Evolutionary conservation across 345 rosid genomes (phyloP).

Genomic region (Turnera subulata): DNA sequence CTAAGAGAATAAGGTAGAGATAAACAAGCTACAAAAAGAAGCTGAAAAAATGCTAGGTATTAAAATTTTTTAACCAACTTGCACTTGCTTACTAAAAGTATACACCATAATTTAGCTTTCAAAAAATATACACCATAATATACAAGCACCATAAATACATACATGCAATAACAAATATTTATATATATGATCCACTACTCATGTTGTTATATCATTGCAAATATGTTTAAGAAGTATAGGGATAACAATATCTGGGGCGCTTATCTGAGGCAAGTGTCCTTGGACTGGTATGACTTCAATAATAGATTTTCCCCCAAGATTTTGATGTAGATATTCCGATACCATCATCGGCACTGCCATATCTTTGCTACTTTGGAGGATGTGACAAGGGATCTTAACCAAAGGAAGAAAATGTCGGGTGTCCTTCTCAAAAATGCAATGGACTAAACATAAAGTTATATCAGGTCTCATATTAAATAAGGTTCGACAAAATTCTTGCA

Average conservation of each 20-base stretch:
- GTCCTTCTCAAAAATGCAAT: constrained; percentile 72
- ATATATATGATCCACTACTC: too few relatives aligned
- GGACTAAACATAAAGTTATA: constrained; percentile 70
- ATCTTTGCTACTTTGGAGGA: constrained; percentile 77
- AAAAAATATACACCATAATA: too few relatives aligned
- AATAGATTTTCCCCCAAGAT: constrained; percentile 62
- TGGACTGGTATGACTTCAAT: constrained; percentile 80
- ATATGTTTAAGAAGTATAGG: constrained; percentile 79
- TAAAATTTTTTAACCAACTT: too few relatives aligned
- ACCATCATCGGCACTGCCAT: constrained; percentile 79
- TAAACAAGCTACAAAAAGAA: too few relatives aligned
- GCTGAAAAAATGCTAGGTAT: too few relatives aligned
- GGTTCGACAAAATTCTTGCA: constrained; percentile 91
- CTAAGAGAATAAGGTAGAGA: too few relatives aligned
- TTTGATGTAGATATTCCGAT: constrained; percentile 68
- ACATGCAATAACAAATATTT: too few relatives aligned
- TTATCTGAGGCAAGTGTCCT: constrained; percentile 92
- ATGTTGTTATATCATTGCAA: constrained; percentile 51
- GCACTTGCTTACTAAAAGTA: too few relatives aligned
- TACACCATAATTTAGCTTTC: too few relatives aligned
- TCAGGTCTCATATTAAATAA: constrained; percentile 96
- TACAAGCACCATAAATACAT: too few relatives aligned
- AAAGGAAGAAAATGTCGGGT: constrained; percentile 52
- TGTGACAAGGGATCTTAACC: constrained; percentile 79
- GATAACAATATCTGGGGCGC: constrained; percentile 80